A percentile compares a stretch with the other conserved stretches of the same genome.
Conservation (phyloP, 2,329 filamentous ascomycete genomes). For the Torrubiella hemipterigena region DNA sequence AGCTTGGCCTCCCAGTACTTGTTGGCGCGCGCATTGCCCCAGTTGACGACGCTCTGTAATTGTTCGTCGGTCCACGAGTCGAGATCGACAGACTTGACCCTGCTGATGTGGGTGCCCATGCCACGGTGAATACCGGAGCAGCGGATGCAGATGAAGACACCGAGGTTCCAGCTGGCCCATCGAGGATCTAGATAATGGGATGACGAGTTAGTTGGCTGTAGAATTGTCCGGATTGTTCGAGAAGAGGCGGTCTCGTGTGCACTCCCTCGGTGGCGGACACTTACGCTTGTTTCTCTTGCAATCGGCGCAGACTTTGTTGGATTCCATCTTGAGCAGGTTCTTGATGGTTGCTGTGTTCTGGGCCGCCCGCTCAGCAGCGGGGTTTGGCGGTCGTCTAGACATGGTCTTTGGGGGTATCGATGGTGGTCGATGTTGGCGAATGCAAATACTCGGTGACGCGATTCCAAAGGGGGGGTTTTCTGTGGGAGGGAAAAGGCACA, state of each 20-base stretch:
- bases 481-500: no score
- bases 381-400: conserved; percentile 68
- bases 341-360: conserved; percentile 93
- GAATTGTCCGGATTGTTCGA: no score
- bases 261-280: conserved; percentile 16
- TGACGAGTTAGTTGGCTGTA: conserved; percentile 5
- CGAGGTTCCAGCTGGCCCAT: conserved; percentile 99
- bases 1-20: conserved; percentile 98
- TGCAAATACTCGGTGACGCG: no score
- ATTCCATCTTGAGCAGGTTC: conserved; percentile 83
- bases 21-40: conserved; percentile 94
- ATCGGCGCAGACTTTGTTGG: conserved; percentile 94
- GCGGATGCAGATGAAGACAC: conserved; percentile 94
- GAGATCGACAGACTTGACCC: conserved; percentile 95
- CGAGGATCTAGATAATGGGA: conserved; percentile 56
- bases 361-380: conserved; percentile 75
- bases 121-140: conserved; percentile 97
- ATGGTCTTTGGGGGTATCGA: conserved; percentile 32
- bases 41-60: conserved; percentile 81
- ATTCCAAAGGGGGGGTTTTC: no score
- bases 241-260: no score
- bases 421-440: no score
- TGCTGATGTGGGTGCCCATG: conserved; percentile 97
- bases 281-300: conserved; percentile 98
- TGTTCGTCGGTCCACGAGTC: conserved; percentile 99